Percentiles rank a stretch among this genome's conserved stretches.
Evolutionary conservation across 768 basidiomycete genomes (phyloP).

Genomic region (Tylopilus subfusipes): DNA sequence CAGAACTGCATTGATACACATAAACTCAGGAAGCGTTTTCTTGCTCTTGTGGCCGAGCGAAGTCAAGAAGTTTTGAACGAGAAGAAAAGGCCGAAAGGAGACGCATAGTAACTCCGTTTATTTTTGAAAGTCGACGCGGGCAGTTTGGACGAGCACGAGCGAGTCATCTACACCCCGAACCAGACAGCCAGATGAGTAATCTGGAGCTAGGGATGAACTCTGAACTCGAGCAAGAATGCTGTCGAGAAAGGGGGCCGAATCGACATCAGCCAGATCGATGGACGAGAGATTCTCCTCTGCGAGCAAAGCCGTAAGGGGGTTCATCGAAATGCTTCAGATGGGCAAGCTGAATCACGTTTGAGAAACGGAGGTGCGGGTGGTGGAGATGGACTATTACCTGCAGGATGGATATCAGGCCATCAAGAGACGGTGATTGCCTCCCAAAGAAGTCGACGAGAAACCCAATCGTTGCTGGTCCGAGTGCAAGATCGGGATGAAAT

Average conservation of each 20-base stretch:
- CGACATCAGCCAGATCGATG: constrained; percentile 12
- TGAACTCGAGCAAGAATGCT: constrained; percentile 37
- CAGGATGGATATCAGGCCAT: constrained; percentile 53
- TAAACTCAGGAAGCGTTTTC: constrained; percentile 35
- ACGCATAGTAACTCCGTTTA: constrained; percentile 39
- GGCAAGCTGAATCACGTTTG: constrained; percentile 41
- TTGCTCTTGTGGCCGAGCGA: constrained; percentile 41
- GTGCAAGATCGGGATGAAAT: constrained; percentile 57
- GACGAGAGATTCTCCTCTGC: constrained; percentile 8
- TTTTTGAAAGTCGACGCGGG: constrained; percentile 36
- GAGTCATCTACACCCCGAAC: constrained; percentile 29
- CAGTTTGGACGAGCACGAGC: constrained; percentile 34
- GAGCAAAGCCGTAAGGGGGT: constrained; percentile 42
- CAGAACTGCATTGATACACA: constrained; percentile 45
- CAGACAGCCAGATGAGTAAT: constrained; percentile 24
- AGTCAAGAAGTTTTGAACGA: constrained; percentile 43
- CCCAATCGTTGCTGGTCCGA: constrained; percentile 56
- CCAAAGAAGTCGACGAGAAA: constrained; percentile 56
- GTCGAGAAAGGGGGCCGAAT: constrained; percentile 36
- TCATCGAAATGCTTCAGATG: constrained; percentile 72
- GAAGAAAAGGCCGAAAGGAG: constrained; percentile 45
- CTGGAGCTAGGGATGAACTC: constrained; percentile 11
- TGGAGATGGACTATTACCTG: constrained; percentile 45
- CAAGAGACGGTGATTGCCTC: constrained; percentile 55
- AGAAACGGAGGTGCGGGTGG: not conserved